Conservation (phyloP, 306 rosid genomes). For the Malus orientalis region DNA sequence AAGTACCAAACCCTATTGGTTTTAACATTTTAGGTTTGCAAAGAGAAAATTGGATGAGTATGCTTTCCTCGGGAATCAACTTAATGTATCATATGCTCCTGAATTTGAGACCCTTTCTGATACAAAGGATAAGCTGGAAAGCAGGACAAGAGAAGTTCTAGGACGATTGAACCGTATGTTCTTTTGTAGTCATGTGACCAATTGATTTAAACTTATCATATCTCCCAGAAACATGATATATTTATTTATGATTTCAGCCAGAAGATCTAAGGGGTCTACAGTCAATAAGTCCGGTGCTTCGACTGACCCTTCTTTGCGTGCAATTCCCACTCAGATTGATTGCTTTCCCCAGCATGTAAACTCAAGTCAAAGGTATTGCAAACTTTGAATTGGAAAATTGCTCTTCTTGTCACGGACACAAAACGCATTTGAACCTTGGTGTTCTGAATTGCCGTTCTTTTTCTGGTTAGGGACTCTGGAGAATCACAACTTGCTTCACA, state of each 20-base stretch:
- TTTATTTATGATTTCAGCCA: conserved; percentile 35
- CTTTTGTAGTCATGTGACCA: not conserved
- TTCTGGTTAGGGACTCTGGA: conserved; percentile 25
- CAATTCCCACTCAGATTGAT: conserved; percentile 20
- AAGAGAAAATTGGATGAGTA: conserved; percentile 71
- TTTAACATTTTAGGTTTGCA: conserved; percentile 58
- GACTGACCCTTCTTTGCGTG: not conserved
- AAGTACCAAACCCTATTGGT: not conserved
- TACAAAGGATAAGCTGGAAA: conserved; percentile 73
- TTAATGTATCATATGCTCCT: conserved; percentile 74
- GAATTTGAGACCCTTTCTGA: conserved; percentile 62
- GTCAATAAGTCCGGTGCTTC: conserved; percentile 21
- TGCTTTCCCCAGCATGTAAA: conserved; percentile 18
- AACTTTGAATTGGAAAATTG: not conserved
- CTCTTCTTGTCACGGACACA: not conserved
- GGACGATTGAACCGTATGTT: conserved; percentile 54
- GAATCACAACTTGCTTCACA: conserved; percentile 22
- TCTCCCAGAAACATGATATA: not conserved
- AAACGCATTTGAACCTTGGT: not conserved
- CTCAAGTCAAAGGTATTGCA: conserved; percentile 28
- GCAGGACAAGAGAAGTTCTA: conserved; percentile 72
- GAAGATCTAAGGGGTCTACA: conserved; percentile 45
- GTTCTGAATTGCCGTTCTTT: conserved; percentile 2
- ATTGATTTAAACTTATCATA: not conserved
- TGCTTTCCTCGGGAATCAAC: conserved; percentile 74